These are phyloP conservation scores for Sclerotinia spermophila DNA, from an alignment of 2,329 filamentous ascomycete genomes.

Conservation along the genomic window DNA sequence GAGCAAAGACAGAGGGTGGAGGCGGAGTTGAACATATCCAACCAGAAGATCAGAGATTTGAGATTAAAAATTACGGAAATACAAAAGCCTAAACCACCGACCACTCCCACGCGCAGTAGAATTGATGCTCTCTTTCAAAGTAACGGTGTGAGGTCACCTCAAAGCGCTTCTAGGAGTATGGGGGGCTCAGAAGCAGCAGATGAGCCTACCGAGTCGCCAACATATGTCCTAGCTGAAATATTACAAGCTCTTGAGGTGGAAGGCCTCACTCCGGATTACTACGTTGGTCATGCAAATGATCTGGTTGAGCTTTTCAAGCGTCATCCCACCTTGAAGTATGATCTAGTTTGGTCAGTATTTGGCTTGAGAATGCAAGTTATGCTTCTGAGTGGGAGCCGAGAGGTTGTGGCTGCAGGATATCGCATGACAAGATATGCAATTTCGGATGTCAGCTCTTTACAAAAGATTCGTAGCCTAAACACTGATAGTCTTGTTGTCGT, in stretches of 20 bases:
- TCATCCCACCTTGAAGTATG: slow-evolving; percentile 90
- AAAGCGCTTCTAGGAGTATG: slow-evolving; percentile 52
- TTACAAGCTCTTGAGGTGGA: slow-evolving; percentile 84
- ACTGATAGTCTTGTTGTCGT: slow-evolving; percentile 90
- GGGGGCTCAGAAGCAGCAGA: slow-evolving; percentile 59
- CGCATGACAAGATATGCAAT: slow-evolving; percentile 91
- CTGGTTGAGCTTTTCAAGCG: slow-evolving; percentile 96
- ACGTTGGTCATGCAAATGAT: slow-evolving; percentile 86
- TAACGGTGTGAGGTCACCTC: slow-evolving; percentile 53
- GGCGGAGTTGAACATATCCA: slow-evolving; percentile 85
- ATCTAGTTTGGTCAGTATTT: slow-evolving; percentile 93
- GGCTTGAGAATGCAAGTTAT: slow-evolving; percentile 91
- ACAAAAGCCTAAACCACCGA: slow-evolving; percentile 48
- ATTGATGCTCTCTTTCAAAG: slow-evolving; percentile 47
- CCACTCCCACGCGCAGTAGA: slow-evolving; percentile 48
- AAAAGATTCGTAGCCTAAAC: slow-evolving; percentile 81
- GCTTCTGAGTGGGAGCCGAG: slow-evolving; percentile 90
- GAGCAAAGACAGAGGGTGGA: slow-evolving; percentile 77
- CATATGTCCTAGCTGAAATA: slow-evolving; percentile 84
- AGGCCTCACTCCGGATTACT: slow-evolving; percentile 88
- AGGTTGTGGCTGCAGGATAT: slow-evolving; percentile 93
- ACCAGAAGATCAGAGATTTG: slow-evolving; percentile 63
- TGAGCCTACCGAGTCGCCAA: slow-evolving; percentile 77
- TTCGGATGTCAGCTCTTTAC: slow-evolving; percentile 83
- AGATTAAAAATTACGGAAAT: slow-evolving; percentile 58